These are phyloP conservation scores for Chlamydomonas asymmetrica DNA, from an alignment of 139 green algal genomes.

Conservation along the genomic window DNA sequence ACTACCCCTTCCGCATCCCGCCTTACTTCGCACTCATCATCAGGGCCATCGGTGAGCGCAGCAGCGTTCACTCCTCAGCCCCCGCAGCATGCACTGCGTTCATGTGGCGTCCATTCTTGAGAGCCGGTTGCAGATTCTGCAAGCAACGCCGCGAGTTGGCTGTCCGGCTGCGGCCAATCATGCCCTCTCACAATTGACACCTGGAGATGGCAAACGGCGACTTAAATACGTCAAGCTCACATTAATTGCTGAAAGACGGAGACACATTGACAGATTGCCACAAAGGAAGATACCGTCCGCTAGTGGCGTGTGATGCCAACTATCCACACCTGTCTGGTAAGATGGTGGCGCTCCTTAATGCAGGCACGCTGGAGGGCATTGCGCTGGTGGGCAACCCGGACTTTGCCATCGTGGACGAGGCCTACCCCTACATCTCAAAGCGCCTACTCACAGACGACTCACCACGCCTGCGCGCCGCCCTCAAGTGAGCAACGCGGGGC, in stretches of 20 bases:
- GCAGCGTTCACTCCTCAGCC: slow-evolving; percentile 6
- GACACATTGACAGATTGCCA: too few species aligned
- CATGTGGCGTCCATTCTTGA: too few species aligned
- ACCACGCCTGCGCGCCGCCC: slow-evolving; percentile 78
- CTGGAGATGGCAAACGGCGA: too few species aligned
- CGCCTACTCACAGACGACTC: slow-evolving; percentile 91
- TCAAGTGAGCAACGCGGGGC: slow-evolving; percentile 85
- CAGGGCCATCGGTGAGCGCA: slow-evolving; percentile 78
- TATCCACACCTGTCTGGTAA: too few species aligned
- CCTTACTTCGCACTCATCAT: slow-evolving; percentile 93
- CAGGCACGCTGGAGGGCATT: slow-evolving; percentile 57
- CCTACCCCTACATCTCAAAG: slow-evolving; percentile 96
- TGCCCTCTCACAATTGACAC: too few species aligned
- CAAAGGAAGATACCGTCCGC: too few species aligned
- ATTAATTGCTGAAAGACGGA: too few species aligned
- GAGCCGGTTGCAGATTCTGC: too few species aligned
- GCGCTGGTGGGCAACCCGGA: slow-evolving; percentile 84
- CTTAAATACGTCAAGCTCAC: too few species aligned
- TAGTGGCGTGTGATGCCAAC: too few species aligned
- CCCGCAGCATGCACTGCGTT: neutral
- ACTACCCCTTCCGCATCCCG: slow-evolving; percentile 90
- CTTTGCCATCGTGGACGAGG: slow-evolving; percentile 97
- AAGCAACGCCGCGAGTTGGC: too few species aligned
- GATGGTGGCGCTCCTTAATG: neutral
- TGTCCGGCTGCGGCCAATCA: too few species aligned